These are phyloP conservation scores for Apiotrichum brassicae DNA, from an alignment of 1,284 basidiomycete species.

Conservation along the genomic window DNA sequence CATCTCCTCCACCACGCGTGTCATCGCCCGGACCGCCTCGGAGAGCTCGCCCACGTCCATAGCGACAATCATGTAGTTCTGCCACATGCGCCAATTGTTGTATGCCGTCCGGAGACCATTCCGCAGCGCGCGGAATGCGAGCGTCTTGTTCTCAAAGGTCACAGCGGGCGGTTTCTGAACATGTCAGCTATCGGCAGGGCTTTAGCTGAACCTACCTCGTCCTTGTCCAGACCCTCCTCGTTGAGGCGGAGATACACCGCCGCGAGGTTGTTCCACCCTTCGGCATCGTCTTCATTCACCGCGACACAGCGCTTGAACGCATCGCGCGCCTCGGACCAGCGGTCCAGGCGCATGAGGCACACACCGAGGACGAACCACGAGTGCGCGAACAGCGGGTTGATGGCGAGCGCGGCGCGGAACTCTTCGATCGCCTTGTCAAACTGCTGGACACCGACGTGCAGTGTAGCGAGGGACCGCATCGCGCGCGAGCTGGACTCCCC, in stretches of 20 bases:
- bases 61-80: conserved; percentile 92
- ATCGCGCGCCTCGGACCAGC: conserved; percentile 75
- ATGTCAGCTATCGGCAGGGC: not conserved
- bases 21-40: conserved; percentile 78
- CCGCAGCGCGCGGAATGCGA: conserved; percentile 90
- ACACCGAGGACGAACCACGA: conserved; percentile 97
- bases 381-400: conserved; percentile 80
- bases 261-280: conserved; percentile 98
- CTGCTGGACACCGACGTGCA: conserved; percentile 64
- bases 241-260: conserved; percentile 85
- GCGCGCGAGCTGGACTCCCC: conserved; percentile 73
- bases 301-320: conserved; percentile 80
- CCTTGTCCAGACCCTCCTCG: conserved; percentile 38
- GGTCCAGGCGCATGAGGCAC: conserved; percentile 68
- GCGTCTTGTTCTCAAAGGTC: conserved; percentile 60
- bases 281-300: conserved; percentile 91
- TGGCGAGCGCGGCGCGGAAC: conserved; percentile 67
- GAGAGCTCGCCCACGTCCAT: conserved; percentile 87
- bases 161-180: conserved; percentile 20
- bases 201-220: conserved; percentile 19
- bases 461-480: conserved; percentile 81
- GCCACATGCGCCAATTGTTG: conserved; percentile 97
- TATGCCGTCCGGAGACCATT: conserved; percentile 77
- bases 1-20: conserved; percentile 70
- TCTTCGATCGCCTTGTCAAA: conserved; percentile 62